These are phyloP conservation scores for Tricholoma furcatifolium DNA, from an alignment of 768 basidiomycete species.

Conservation along the genomic window DNA sequence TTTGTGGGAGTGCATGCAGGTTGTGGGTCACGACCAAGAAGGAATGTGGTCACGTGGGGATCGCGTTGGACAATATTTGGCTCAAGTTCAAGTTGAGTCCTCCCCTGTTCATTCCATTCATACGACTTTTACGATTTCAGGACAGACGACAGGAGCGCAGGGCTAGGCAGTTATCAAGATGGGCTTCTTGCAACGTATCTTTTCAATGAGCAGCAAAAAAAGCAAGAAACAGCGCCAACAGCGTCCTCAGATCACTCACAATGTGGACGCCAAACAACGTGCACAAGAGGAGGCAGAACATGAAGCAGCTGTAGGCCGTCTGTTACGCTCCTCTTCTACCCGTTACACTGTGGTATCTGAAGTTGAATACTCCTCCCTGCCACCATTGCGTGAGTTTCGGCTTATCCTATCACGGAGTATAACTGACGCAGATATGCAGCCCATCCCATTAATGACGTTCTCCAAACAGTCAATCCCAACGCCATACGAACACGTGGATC, in stretches of 20 bases:
- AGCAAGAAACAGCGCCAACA: constrained; percentile 40
- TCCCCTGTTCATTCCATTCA: background rate
- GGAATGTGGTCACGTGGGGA: constrained; percentile 27
- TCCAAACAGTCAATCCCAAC: constrained; percentile 39
- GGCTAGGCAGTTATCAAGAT: constrained; percentile 31
- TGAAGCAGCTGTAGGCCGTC: constrained; percentile 44
- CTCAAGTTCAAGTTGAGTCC: constrained; percentile 35
- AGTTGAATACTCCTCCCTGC: constrained; percentile 54
- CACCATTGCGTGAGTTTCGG: constrained; percentile 64
- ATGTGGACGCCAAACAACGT: constrained; percentile 18
- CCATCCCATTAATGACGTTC: constrained; percentile 64
- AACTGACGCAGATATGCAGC: constrained; percentile 31
- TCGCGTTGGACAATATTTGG: constrained; percentile 43
- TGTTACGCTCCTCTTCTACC: constrained; percentile 73
- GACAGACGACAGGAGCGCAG: constrained; percentile 17
- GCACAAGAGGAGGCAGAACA: constrained; percentile 48
- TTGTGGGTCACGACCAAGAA: background rate
- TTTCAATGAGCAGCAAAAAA: constrained; percentile 68
- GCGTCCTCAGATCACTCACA: constrained; percentile 23
- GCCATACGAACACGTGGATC: constrained; percentile 47
- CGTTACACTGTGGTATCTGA: constrained; percentile 59
- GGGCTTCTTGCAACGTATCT: constrained; percentile 70
- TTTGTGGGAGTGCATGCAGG: background rate
- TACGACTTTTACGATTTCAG: constrained; percentile 15
- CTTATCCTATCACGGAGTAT: background rate